These are phyloP conservation scores for Salix arbutifolia DNA, from an alignment of 345 rosid genomes.

Conservation along the genomic window DNA sequence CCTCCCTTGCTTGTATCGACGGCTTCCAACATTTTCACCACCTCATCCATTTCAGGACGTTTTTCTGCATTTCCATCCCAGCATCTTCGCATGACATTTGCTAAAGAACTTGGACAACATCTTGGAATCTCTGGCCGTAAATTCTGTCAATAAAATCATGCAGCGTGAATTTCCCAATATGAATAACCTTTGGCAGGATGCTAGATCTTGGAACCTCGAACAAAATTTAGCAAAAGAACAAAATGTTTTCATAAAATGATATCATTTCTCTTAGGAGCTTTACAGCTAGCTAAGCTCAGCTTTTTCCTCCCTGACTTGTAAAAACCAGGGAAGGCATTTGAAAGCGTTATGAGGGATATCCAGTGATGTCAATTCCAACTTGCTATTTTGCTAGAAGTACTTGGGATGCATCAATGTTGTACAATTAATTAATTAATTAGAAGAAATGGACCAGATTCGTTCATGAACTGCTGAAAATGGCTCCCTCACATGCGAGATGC, in stretches of 20 bases:
- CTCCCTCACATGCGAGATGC: background rate
- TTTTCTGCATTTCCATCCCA: constrained; percentile 75
- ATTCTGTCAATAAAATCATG: constrained; percentile 44
- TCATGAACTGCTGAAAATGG: background rate
- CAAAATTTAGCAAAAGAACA: background rate
- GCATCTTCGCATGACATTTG: constrained; percentile 70
- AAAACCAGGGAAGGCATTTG: background rate
- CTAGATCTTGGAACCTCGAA: background rate
- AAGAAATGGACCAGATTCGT: background rate
- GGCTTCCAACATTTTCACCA: constrained; percentile 72
- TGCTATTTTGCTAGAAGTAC: background rate
- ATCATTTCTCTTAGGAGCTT: background rate
- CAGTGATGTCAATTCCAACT: background rate
- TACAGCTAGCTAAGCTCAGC: background rate
- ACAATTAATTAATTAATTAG: background rate
- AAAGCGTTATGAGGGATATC: too few relatives aligned
- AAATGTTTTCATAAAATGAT: background rate
- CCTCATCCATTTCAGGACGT: constrained; percentile 85
- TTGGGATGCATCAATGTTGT: background rate
- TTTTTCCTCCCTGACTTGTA: background rate
- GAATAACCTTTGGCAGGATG: background rate
- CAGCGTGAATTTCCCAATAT: background rate
- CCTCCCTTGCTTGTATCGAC: constrained; percentile 87
- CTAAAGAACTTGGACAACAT: constrained; percentile 72
- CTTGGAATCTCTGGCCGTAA: constrained; percentile 83